phyloP scores from a whole-genome alignment of 345 rosid species.

The Cardiospermum halicacabum region DNA sequence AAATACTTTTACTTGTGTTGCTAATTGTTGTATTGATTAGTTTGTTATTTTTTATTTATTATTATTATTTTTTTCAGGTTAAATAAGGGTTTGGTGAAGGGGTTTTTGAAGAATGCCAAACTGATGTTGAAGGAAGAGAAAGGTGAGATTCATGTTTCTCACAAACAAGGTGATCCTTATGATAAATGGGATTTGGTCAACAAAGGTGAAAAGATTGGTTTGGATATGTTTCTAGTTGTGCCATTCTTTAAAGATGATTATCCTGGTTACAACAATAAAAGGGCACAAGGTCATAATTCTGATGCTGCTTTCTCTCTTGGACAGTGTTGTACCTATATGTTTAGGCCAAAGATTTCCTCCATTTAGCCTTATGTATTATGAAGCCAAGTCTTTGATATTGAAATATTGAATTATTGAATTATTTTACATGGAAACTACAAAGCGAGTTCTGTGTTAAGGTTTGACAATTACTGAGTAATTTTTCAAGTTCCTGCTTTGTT shows the following conservation, averaged over 20 bases:
- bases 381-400: no score
- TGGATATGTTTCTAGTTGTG: conserved; percentile 13
- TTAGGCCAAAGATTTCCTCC: conserved; percentile 13
- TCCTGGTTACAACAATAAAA: conserved; percentile 30
- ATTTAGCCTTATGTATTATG: no score
- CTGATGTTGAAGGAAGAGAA: conserved; percentile 17
- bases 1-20: no score
- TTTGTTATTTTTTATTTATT: no score
- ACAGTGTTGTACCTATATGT: conserved; percentile 28
- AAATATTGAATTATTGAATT: no score
- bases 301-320: conserved; percentile 23
- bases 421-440: background rate
- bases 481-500: background rate
- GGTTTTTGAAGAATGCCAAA: conserved; percentile 25
- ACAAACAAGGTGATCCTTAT: conserved; percentile 32
- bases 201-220: conserved; percentile 29
- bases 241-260: conserved; percentile 23
- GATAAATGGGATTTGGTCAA: conserved; percentile 30
- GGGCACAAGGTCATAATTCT: conserved; percentile 24
- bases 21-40: no score
- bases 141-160: conserved; percentile 34
- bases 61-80: conserved; percentile 23
- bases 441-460: background rate
- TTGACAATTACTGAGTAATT: background rate
- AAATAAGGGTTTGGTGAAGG: conserved; percentile 33